Conservation (phyloP, 2,329 filamentous ascomycete genomes). For the Myriosclerotinia scirpicola region DNA sequence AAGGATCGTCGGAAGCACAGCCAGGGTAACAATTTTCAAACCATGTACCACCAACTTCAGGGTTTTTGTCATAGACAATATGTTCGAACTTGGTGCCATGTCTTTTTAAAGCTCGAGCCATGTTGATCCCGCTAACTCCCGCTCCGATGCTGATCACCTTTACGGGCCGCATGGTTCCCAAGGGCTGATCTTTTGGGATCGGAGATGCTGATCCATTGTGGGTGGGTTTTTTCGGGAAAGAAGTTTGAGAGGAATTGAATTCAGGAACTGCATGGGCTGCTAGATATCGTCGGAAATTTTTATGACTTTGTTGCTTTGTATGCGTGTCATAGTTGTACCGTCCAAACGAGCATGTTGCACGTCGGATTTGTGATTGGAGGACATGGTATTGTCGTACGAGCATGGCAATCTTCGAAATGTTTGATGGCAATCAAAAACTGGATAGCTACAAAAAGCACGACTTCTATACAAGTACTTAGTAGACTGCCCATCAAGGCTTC, state of each 20-base stretch:
- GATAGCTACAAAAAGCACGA: constrained; percentile 1
- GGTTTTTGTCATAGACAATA: constrained; percentile 57
- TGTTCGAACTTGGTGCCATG: constrained; percentile 45
- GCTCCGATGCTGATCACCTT: constrained; percentile 48
- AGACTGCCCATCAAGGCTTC: background rate
- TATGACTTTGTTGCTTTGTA: background rate
- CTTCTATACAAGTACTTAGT: background rate
- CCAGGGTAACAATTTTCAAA: constrained; percentile 59
- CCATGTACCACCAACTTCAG: constrained; percentile 58
- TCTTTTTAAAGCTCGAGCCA: constrained; percentile 49
- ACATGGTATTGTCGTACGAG: background rate
- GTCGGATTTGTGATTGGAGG: background rate
- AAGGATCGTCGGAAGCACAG: constrained; percentile 55
- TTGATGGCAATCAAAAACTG: background rate
- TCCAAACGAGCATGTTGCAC: background rate
- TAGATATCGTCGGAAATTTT: background rate
- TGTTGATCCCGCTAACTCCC: constrained; percentile 48
- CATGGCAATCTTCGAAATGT: background rate
- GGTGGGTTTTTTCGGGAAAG: background rate
- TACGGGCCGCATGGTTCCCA: constrained; percentile 25
- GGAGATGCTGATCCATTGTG: background rate
- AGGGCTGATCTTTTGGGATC: constrained; percentile 24
- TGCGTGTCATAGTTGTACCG: background rate
- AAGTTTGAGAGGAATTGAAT: background rate
- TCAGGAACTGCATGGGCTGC: background rate